Evolutionary conservation across 2,329 filamentous ascomycete species (phyloP), one percentile per base, ranked within the genome.

Genomic region (Colletotrichum salicis): DNA sequence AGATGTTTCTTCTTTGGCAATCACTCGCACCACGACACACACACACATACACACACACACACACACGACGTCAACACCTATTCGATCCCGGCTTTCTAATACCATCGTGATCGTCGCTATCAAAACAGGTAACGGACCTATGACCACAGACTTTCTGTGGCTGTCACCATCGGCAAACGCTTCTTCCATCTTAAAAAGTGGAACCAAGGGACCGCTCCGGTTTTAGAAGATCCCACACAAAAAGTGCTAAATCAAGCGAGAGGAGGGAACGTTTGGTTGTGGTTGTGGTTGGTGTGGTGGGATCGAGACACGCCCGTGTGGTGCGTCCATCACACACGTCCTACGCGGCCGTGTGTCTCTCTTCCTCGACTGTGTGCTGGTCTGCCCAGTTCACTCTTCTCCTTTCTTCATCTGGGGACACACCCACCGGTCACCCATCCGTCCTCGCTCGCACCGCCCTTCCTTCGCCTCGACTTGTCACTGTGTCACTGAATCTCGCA

Each of bases 121-220:
- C 41, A 48, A 22, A 48, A 48, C 41, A 48, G 19, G 8, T 48
- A 51, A 51, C 27, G 33, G 55, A 54, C 35, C 37, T 64, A 52
- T 37, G 58, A 62, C 41, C 66, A 69, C 60, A 58, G 67, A 70
- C 62, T 41, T 41, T 5, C 41, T 45, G 8, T 64, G 24, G 35
- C 37, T 71, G 60, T 62, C 56, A 71, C 62, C 70, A 62, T 71
- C 70, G 70, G 67, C 70, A 67, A 71, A 71, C 70, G 61, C 67
- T 72, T 71, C 70, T 72, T 57, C 64, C 68, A 70, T 72, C 70
- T 73, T 73, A 73, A 72, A 72, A 73, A 63, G 69, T 73, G 72
- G 72, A 59, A 33, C 51, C 24, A 72, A 60, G 69, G 69, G 72
- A 70, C 70, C 70, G 64, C 60, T 72, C 72, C 60, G 64, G 72